Evolutionary conservation across 2,329 filamentous ascomycete species (phyloP), one percentile per base, ranked within the genome.

Genomic region (Talaromyces verruculosus): DNA sequence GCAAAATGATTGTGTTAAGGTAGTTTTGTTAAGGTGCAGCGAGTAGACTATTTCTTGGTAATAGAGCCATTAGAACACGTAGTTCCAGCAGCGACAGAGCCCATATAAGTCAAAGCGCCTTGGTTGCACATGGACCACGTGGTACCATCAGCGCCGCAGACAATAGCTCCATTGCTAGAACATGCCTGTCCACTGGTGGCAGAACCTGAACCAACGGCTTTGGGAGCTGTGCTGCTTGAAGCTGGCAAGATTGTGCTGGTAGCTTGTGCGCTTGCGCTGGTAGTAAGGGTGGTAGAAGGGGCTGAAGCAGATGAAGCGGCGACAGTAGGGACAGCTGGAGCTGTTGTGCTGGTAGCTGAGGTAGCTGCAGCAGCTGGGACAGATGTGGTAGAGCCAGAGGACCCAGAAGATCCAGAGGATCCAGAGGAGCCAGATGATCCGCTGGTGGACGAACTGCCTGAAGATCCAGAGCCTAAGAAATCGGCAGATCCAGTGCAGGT

Each of bases 31-130:
- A 57, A 37, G 1, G 13, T 51, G 11, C 30, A 6, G 10, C 10
- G 11, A 22, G n/a, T 35, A 37, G 51, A 2, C 35, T 61, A 66
- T 30, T 47, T 28, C 65, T 66, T 66, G 43, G 51, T 55, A 47
- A 66, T 66, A 19, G 65, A 43, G 6, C 76, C 76, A 11, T 72
- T 65, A 0, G 67, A 67, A 67, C 78, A 80, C 11, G 64, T 62
- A 35, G 74, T 80, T 6, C 78, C 78, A 3, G 73, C 67, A 30
- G 78, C 77, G 11, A 80, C 78, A 28, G 69, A 59, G 4, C 78
- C 78, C 78, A 80, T 80, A 67, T 69, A 70, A 49, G 76, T 63
- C 5, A 75, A 71, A 0, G 47, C 61, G n/a, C 72, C 72, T 59
- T 74, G 65, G 58, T 68, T 68, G 69, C 77, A 80, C 65, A 78